phyloP scores from a whole-genome alignment of 2,329 filamentous ascomycete genomes.

The Leptoxyphium fumago region DNA sequence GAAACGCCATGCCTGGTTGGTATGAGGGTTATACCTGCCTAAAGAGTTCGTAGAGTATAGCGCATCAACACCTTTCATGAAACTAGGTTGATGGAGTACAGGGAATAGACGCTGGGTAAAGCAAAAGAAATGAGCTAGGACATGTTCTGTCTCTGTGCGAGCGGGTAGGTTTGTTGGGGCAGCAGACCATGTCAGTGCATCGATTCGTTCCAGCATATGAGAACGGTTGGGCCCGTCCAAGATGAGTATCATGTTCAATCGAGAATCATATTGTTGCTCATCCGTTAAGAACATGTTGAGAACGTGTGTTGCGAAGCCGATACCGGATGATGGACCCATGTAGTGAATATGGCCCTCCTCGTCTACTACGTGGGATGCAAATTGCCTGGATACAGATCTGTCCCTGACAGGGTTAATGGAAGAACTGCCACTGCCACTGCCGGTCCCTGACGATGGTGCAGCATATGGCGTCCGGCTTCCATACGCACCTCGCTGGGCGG shows the following conservation, averaged over 20 bases:
- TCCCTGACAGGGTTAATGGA: not conserved
- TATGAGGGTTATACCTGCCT: not conserved
- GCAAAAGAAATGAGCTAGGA: slow-evolving; percentile 5
- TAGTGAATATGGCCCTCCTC: slow-evolving; percentile 6
- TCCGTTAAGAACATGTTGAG: slow-evolving; percentile 1
- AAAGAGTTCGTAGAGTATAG: not conserved
- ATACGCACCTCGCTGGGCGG: not conserved
- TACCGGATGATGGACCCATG: slow-evolving; percentile 6
- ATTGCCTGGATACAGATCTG: slow-evolving; percentile 3
- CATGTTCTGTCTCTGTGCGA: not conserved
- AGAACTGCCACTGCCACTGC: not conserved
- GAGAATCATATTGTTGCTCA: not conserved
- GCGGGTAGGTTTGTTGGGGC: slow-evolving; percentile 2
- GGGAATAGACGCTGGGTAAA: slow-evolving; percentile 6
- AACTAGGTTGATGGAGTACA: slow-evolving; percentile 4
- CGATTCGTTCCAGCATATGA: slow-evolving; percentile 1
- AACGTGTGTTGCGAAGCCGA: slow-evolving; percentile 4
- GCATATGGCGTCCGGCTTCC: not conserved
- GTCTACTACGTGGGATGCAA: slow-evolving; percentile 5
- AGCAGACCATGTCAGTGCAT: slow-evolving; percentile 1
- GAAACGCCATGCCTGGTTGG: too few relatives aligned
- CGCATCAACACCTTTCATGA: not conserved
- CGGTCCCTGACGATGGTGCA: not conserved
- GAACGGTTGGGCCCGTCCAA: slow-evolving; percentile 2
- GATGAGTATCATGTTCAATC: slow-evolving; percentile 2